Conservation (phyloP, 768 basidiomycete species). For the Scleroderma bovista region DNA sequence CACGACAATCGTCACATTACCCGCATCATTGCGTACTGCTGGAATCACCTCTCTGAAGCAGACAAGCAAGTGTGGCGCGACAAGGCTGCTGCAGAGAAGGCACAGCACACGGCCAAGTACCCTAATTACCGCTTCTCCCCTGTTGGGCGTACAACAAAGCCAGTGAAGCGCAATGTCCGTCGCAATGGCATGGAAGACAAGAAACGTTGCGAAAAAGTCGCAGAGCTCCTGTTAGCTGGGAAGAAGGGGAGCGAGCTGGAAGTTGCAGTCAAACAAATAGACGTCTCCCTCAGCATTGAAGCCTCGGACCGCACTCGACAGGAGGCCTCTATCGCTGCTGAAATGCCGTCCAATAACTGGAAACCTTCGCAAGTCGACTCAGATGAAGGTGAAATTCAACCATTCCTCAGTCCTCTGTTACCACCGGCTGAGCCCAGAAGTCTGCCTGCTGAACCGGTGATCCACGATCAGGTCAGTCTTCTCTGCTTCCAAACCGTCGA, state of each 20-base stretch:
- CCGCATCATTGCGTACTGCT: conserved; percentile 48
- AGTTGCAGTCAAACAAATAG: conserved; percentile 36
- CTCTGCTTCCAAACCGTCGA: background rate
- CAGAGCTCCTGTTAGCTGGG: conserved; percentile 45
- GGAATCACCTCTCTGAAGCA: conserved; percentile 46
- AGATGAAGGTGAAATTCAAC: conserved; percentile 9
- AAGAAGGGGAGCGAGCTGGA: conserved; percentile 46
- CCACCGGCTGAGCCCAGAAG: conserved; percentile 15
- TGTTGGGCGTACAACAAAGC: conserved; percentile 36
- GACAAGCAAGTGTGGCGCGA: conserved; percentile 48
- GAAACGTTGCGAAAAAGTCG: conserved; percentile 44
- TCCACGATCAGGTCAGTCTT: conserved; percentile 9
- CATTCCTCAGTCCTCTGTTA: conserved; percentile 26
- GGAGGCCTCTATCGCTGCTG: background rate
- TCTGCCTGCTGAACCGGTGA: background rate
- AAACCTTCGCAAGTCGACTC: conserved; percentile 1
- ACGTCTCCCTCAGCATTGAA: conserved; percentile 4
- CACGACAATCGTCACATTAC: conserved; percentile 55
- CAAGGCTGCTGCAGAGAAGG: conserved; percentile 48
- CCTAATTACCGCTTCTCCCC: conserved; percentile 55
- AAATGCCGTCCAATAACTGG: background rate
- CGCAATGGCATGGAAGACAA: conserved; percentile 45
- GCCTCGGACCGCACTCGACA: background rate
- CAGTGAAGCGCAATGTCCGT: conserved; percentile 46
- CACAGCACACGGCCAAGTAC: conserved; percentile 41